Percentiles rank a stretch among this genome's conserved stretches.
phyloP scores from a whole-genome alignment of 2,329 filamentous ascomycete species.

The Fusarium torulosum region DNA sequence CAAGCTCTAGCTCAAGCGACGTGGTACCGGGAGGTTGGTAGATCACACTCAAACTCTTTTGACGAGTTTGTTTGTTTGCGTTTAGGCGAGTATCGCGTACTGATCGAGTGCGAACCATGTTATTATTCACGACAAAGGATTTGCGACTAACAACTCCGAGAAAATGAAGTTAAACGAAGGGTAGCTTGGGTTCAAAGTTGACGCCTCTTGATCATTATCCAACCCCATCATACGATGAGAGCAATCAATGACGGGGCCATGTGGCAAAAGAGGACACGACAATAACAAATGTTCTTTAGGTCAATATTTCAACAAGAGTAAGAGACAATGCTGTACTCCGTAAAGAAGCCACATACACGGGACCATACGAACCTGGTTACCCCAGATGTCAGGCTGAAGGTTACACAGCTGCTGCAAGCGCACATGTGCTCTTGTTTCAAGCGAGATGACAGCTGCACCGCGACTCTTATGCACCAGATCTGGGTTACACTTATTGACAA shows the following conservation, averaged over 20 bases:
- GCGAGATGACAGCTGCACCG: conserved; percentile 29
- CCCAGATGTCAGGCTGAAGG: conserved; percentile 8
- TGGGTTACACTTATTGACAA: not conserved
- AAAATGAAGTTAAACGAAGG: not conserved
- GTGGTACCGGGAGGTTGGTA: conserved; percentile 14
- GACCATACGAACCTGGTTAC: conserved; percentile 19
- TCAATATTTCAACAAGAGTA: not conserved
- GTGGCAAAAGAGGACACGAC: not conserved
- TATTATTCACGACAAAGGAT: not conserved
- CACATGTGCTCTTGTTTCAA: conserved; percentile 25
- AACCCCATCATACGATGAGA: not conserved
- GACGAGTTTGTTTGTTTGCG: not conserved
- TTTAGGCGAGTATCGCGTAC: conserved; percentile 10
- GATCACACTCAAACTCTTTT: conserved; percentile 9
- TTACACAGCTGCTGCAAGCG: conserved; percentile 10
- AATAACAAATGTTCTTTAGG: not conserved
- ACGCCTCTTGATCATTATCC: not conserved
- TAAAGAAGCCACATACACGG: not conserved
- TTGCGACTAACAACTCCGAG: too few relatives aligned
- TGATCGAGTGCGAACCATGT: conserved; percentile 1
- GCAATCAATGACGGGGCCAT: not conserved
- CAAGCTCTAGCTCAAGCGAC: conserved; percentile 1
- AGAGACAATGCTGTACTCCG: not conserved
- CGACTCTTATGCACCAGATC: conserved; percentile 7
- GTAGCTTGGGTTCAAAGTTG: not conserved